Percentiles rank a stretch among this genome's conserved stretches.
phyloP scores from a whole-genome alignment of 352 stramenopile genomes.

The Pythium rhizo-oryzae region DNA sequence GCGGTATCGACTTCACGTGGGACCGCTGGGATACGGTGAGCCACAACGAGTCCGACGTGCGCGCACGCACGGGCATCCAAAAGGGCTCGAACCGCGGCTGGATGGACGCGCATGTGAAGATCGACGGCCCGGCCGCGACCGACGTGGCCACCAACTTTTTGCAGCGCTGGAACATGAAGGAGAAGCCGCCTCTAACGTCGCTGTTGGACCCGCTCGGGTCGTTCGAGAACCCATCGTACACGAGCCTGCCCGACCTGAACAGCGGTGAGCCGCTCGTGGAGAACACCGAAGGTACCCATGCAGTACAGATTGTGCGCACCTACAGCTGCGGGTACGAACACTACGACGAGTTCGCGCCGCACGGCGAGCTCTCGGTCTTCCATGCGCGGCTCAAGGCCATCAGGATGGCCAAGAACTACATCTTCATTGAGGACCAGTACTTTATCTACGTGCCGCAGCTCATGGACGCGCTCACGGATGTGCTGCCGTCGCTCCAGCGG shows the following conservation, averaged over 20 bases:
- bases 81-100: constrained; percentile 40
- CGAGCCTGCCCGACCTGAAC: background rate
- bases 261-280: background rate
- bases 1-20: constrained; percentile 50
- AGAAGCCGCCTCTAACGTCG: constrained; percentile 7
- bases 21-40: constrained; percentile 62
- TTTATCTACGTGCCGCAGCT: constrained; percentile 54
- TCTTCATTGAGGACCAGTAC: constrained; percentile 77
- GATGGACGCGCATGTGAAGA: constrained; percentile 48
- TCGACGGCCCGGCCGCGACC: constrained; percentile 45
- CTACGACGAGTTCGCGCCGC: constrained; percentile 58
- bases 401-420: constrained; percentile 54
- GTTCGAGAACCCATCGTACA: constrained; percentile 41
- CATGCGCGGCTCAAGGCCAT: constrained; percentile 55
- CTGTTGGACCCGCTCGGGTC: constrained; percentile 34
- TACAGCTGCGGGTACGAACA: constrained; percentile 55
- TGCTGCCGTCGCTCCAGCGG: constrained; percentile 45
- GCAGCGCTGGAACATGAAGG: constrained; percentile 50
- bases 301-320: constrained; percentile 57
- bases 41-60: constrained; percentile 46
- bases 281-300: constrained; percentile 22
- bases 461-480: constrained; percentile 41
- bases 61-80: constrained; percentile 28
- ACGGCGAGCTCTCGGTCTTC: constrained; percentile 50
- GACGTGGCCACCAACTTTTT: constrained; percentile 59